phyloP scores from a whole-genome alignment of 2,329 filamentous ascomycete species.

The Fusarium sp. region DNA sequence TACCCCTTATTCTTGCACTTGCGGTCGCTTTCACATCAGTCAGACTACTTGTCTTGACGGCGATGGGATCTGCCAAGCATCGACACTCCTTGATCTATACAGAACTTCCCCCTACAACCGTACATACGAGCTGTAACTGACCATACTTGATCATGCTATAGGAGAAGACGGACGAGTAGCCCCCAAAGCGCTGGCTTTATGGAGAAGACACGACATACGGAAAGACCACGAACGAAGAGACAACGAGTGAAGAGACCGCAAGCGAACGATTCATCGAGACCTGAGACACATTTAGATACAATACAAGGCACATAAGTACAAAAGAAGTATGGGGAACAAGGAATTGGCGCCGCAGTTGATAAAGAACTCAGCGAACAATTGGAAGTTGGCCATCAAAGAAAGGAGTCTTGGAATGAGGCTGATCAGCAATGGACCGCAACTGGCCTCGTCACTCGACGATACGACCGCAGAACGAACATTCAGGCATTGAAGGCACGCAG shows the following conservation, averaged over 20 bases:
- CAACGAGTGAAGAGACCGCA: too few species aligned
- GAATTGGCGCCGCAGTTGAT: not conserved
- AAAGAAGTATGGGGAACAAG: not conserved
- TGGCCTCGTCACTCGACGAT: not conserved
- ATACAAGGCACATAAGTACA: rapidly evolving
- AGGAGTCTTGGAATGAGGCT: not conserved
- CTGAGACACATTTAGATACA: not conserved
- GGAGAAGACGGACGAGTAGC: not conserved
- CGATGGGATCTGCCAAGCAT: not conserved
- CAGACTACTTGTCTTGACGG: not conserved
- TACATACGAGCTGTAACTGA: not conserved
- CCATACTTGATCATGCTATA: not conserved
- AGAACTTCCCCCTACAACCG: too few species aligned
- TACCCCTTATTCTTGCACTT: not conserved
- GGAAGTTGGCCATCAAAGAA: not conserved
- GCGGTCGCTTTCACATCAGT: not conserved
- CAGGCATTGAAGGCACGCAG: rapidly evolving
- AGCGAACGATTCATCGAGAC: not conserved
- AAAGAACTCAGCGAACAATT: not conserved
- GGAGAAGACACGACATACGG: not conserved
- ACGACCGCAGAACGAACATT: not conserved
- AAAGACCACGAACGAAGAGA: not conserved
- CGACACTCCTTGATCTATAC: not conserved
- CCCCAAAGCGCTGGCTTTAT: not conserved
- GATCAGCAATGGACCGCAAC: not conserved